Conservation (phyloP, 2,329 filamentous ascomycete genomes). For the Aureobasidium sp. region DNA sequence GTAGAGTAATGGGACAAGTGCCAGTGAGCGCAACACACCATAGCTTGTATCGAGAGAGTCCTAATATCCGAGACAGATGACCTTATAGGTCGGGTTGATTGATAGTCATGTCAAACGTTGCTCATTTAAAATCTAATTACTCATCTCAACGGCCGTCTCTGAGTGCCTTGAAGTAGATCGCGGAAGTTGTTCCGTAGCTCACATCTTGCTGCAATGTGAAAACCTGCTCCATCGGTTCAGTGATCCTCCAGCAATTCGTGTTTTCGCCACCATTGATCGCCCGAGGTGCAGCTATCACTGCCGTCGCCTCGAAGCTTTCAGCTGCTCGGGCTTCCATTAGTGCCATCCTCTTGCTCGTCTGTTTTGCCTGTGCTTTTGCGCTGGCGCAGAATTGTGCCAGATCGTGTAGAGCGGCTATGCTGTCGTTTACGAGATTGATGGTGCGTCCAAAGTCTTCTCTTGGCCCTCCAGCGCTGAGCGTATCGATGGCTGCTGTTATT, state of each 20-base stretch:
- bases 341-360: conserved; percentile 7
- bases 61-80: background rate
- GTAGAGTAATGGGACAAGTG: no score
- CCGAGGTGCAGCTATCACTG: background rate
- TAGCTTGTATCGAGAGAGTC: background rate
- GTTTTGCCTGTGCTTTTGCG: background rate
- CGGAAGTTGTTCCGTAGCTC: conserved; percentile 24
- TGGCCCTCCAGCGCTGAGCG: conserved; percentile 26
- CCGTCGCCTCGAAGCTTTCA: background rate
- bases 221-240: conserved; percentile 23
- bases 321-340: background rate
- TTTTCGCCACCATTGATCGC: background rate
- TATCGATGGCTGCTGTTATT: background rate
- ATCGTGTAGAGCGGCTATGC: background rate
- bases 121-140: background rate
- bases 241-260: conserved; percentile 22
- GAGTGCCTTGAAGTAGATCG: conserved; percentile 21
- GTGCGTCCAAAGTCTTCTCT: conserved; percentile 5
- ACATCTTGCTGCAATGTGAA: conserved; percentile 24
- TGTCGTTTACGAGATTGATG: background rate
- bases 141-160: conserved; percentile 1
- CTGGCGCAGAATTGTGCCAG: conserved; percentile 8
- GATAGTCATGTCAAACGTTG: background rate
- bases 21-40: background rate
- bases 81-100: background rate